phyloP scores from a whole-genome alignment of 208 protist species.

The Acanthamoeba sp. region DNA sequence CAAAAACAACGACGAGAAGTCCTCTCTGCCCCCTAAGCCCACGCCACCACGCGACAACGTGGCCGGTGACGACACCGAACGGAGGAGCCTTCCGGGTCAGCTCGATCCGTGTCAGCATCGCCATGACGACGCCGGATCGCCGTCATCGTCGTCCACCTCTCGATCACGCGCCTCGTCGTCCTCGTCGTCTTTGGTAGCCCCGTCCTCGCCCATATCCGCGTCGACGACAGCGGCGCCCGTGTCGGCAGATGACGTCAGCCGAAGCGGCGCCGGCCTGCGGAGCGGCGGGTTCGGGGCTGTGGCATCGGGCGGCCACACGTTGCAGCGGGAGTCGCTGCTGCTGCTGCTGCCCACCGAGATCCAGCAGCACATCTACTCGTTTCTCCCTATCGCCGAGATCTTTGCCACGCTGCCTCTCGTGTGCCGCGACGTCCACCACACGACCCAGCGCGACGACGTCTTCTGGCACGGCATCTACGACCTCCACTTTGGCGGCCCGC shows the following conservation, averaged over 20 bases:
- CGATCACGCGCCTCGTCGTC: too few relatives aligned
- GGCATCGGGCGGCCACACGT: not conserved
- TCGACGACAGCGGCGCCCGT: too few relatives aligned
- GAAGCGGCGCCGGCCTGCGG: not conserved
- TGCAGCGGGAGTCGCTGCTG: not conserved
- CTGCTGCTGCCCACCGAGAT: slow-evolving; percentile 17
- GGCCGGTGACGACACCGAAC: not conserved
- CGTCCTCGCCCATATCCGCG: too few relatives aligned
- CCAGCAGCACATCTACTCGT: slow-evolving; percentile 43
- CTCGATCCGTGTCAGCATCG: too few relatives aligned
- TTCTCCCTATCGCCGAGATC: not conserved
- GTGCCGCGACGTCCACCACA: not conserved
- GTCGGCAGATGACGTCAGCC: not conserved
- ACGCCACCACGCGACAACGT: too few relatives aligned
- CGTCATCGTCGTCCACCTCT: not conserved
- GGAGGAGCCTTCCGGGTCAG: not conserved
- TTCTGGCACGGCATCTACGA: slow-evolving; percentile 53
- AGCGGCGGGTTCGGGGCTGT: not conserved
- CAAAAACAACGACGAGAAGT: too few relatives aligned
- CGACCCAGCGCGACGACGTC: slow-evolving; percentile 15
- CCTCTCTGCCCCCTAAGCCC: too few relatives aligned
- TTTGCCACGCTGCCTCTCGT: not conserved
- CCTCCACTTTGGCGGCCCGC: slow-evolving; percentile 26
- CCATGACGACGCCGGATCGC: not conserved
- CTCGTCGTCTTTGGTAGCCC: too few relatives aligned